phyloP scores from a whole-genome alignment of 176 grass and related monocot species.

The Phoenix dactylifera region DNA sequence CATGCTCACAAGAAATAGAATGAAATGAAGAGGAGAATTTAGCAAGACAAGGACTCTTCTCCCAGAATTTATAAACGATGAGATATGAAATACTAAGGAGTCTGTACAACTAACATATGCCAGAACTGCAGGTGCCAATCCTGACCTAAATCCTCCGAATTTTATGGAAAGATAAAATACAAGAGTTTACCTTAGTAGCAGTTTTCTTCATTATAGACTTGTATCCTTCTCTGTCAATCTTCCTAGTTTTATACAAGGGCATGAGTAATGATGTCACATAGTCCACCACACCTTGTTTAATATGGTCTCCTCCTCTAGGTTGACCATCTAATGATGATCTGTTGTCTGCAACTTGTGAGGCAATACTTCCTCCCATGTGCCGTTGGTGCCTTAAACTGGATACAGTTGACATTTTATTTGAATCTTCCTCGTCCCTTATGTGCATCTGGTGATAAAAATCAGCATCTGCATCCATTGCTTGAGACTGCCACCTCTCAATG shows the following conservation, averaged over 20 bases:
- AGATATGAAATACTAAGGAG: too few relatives aligned
- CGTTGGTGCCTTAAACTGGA: slow-evolving; percentile 26
- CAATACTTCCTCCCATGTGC: slow-evolving; percentile 49
- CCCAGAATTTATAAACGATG: too few relatives aligned
- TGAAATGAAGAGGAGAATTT: too few relatives aligned
- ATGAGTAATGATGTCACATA: slow-evolving; percentile 75
- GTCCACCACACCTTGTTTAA: slow-evolving; percentile 86
- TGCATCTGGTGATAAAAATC: slow-evolving; percentile 76
- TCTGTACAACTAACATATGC: too few relatives aligned
- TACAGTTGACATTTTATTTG: slow-evolving; percentile 22
- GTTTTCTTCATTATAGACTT: slow-evolving; percentile 91
- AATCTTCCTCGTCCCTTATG: slow-evolving; percentile 70
- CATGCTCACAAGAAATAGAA: too few relatives aligned
- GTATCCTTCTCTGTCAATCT: slow-evolving; percentile 62
- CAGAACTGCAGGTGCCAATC: neutral
- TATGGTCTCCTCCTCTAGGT: slow-evolving; percentile 49
- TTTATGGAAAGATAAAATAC: neutral
- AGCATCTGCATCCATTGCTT: slow-evolving; percentile 86
- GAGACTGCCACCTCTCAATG: slow-evolving; percentile 94
- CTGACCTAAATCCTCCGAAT: slow-evolving; percentile 2
- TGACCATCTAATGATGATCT: slow-evolving; percentile 56
- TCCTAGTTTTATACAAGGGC: slow-evolving; percentile 87
- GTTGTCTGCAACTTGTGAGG: slow-evolving; percentile 55
- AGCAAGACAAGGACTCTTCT: too few relatives aligned
- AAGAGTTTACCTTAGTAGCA: slow-evolving; percentile 76